Percentiles rank a stretch among this genome's conserved stretches.
Evolutionary conservation across 208 protist genomes (phyloP).

Genomic region (Crithidia thermophila): DNA sequence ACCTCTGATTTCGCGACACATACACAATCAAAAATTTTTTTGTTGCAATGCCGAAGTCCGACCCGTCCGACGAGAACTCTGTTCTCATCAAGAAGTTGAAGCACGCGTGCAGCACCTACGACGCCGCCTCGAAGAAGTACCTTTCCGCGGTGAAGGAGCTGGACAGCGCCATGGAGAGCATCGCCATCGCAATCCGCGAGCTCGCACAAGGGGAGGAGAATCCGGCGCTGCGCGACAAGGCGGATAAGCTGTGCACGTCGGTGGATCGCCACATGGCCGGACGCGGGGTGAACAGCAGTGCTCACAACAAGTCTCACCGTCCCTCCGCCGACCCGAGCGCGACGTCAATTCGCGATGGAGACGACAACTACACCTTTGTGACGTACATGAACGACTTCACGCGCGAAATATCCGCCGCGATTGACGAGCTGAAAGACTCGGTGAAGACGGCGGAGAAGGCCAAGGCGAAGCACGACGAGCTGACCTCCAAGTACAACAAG

Average conservation of each 20-base stretch:
- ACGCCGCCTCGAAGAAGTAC: constrained; percentile 59
- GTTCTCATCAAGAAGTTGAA: constrained; percentile 56
- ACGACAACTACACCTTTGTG: constrained; percentile 40
- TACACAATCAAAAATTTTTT: not conserved
- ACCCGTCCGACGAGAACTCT: constrained; percentile 30
- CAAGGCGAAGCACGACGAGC: constrained; percentile 24
- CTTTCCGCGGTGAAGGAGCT: constrained; percentile 58
- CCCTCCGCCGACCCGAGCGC: not conserved
- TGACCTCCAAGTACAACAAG: constrained; percentile 46
- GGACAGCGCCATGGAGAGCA: constrained; percentile 42
- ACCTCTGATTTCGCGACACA: not conserved
- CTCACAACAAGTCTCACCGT: constrained; percentile 7
- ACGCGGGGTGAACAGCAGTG: not conserved
- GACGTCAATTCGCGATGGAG: no score
- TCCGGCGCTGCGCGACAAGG: constrained; percentile 4
- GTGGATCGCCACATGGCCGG: constrained; percentile 48
- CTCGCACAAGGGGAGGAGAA: constrained; percentile 51
- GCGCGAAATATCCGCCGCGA: constrained; percentile 29
- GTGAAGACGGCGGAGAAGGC: constrained; percentile 30
- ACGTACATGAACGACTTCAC: constrained; percentile 70
- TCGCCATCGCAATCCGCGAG: constrained; percentile 64
- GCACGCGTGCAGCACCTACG: constrained; percentile 53
- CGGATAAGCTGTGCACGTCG: constrained; percentile 45
- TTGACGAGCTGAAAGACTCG: constrained; percentile 35
- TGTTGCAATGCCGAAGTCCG: constrained; percentile 2